Percentiles rank a stretch among this genome's conserved stretches.
Evolutionary conservation across 257 asterid genomes (phyloP).

Genomic region (Echites panduratus): DNA sequence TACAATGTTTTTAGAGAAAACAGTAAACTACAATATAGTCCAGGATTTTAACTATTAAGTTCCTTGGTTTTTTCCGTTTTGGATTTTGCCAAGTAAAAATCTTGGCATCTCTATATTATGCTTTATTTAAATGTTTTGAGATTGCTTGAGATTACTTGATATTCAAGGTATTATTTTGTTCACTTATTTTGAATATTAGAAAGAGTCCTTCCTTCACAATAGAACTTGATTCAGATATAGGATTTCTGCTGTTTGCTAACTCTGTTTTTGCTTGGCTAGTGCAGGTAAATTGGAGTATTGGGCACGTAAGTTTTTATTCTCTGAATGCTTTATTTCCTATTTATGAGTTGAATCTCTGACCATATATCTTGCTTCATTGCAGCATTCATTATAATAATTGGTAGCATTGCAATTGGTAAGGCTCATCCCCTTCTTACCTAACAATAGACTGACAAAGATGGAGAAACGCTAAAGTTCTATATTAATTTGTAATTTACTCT

Average conservation of each 20-base stretch:
- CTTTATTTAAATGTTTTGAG: too few relatives aligned
- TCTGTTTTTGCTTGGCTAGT: neutral
- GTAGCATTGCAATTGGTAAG: neutral
- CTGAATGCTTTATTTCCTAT: neutral
- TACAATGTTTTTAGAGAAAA: too few relatives aligned
- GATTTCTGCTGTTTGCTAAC: neutral
- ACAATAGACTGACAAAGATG: neutral
- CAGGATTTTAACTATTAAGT: too few relatives aligned
- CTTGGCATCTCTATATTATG: too few relatives aligned
- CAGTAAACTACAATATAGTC: too few relatives aligned
- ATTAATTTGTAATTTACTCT: neutral
- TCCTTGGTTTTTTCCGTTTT: too few relatives aligned
- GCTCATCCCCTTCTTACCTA: neutral
- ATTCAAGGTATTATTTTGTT: too few relatives aligned
- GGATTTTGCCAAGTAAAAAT: too few relatives aligned
- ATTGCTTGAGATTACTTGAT: too few relatives aligned
- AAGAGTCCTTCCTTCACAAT: too few relatives aligned
- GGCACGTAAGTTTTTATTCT: neutral
- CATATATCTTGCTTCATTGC: neutral
- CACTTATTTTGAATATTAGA: too few relatives aligned
- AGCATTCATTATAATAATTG: neutral
- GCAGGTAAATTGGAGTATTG: constrained; percentile 1
- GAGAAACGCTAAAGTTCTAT: neutral
- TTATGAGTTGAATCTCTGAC: neutral
- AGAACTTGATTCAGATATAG: too few relatives aligned